Evolutionary conservation across 495 filamentous ascomycete species (phyloP), one percentile per base, ranked within the genome.

Genomic region (Xylaria telfairii): DNA sequence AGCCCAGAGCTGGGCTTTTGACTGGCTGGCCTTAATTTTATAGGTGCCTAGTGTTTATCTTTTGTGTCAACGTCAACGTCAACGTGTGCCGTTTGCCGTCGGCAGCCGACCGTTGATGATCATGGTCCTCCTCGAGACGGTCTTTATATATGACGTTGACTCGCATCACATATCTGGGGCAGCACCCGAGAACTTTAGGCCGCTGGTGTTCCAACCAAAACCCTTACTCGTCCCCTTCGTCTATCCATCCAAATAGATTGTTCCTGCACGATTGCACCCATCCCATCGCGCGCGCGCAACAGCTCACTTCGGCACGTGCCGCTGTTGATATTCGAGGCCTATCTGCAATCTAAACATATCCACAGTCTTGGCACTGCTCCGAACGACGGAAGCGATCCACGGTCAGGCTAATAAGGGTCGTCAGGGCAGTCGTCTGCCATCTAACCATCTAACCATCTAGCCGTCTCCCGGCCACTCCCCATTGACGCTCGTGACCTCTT

Each of bases 231-330:
- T 24, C 19, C 59, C 17, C 21, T 37, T 59, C 19, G 3, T 64
- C 10, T 1, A 10, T 59, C 6, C 6, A n/a, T 13, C 3, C 4
- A 32, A 30, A 51, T 30, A 51, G 2, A 28, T n/a, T 51, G 51
- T 30, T 30, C 62, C 13, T 65, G 21, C 15, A 12, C 15, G 62
- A 30, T 19, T n/a, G 21, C 21, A 39, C 30, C 28, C 42, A 39
- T 65, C 30, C 28, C 42, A 39, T 65, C 62, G 15, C 62, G n/a
- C 19, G 12, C 60, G 17, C 41, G 34, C 64, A 39, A 51, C 17
- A 67, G 59, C 32, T 54, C 69, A 32, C 69, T 44, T 71, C 63
- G 69, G 53, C 42, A 57, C 53, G 60, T 67, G 19, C 69, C 68
- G 46, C 59, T 69, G 13, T 21, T 54, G 39, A 5, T 37, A 4